phyloP scores from a whole-genome alignment of 2,329 filamentous ascomycete species.

The Curvularia sp. region DNA sequence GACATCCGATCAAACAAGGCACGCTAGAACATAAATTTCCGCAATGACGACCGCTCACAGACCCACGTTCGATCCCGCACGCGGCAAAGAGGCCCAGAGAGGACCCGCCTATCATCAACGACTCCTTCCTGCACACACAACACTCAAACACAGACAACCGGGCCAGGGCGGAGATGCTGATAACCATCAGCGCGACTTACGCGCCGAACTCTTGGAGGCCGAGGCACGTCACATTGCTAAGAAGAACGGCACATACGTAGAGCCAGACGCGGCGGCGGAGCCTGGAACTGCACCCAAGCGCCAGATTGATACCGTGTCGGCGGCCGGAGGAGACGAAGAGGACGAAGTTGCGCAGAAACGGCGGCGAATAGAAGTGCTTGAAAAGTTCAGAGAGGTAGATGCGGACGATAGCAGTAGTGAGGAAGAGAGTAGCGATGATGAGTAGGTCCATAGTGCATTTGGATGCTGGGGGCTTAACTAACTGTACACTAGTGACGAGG shows the following conservation, averaged over 20 bases:
- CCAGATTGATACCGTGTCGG: constrained; percentile 63
- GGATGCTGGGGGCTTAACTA: constrained; percentile 14
- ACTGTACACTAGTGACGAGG: constrained; percentile 45
- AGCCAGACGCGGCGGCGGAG: constrained; percentile 55
- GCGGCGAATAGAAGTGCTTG: constrained; percentile 74
- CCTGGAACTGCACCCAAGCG: constrained; percentile 66
- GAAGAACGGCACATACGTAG: constrained; percentile 69
- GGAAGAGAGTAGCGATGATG: constrained; percentile 64
- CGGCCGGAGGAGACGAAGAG: constrained; percentile 60
- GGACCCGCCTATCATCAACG: constrained; percentile 96
- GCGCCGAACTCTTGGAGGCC: constrained; percentile 86
- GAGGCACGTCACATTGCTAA: constrained; percentile 89
- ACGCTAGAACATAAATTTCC: not conserved
- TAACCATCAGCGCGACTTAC: constrained; percentile 74
- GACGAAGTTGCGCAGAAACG: constrained; percentile 80
- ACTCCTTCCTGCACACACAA: constrained; percentile 89
- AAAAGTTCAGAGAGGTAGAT: constrained; percentile 87
- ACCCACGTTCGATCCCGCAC: constrained; percentile 95
- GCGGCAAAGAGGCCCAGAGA: constrained; percentile 91
- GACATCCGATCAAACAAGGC: not conserved
- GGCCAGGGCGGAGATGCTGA: constrained; percentile 89
- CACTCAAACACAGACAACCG: constrained; percentile 81
- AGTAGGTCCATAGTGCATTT: constrained; percentile 50
- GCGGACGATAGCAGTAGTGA: constrained; percentile 70
- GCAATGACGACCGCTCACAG: constrained; percentile 69